Conservation (phyloP, 169 alveolate species). For the Eimeria sp. region DNA sequence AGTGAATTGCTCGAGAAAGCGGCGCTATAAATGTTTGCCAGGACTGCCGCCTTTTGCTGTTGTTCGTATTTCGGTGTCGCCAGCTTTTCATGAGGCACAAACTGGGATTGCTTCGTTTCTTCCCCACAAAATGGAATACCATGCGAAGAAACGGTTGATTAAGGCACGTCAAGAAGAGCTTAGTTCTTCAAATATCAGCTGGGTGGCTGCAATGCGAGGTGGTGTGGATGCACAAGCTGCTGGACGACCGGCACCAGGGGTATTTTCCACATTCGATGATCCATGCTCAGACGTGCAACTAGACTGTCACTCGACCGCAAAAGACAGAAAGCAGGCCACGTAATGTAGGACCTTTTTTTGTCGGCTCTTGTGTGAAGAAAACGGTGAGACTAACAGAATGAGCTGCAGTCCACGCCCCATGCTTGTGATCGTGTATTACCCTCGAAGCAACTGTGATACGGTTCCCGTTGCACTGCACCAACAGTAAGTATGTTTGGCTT, state of each 20-base stretch:
- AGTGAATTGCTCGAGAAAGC: not conserved
- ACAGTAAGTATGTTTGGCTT: not conserved
- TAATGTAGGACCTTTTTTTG: not conserved
- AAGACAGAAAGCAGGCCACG: not conserved
- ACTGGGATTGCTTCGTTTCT: too few relatives aligned
- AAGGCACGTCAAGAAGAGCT: not conserved
- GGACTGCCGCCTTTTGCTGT: not conserved
- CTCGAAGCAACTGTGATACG: not conserved
- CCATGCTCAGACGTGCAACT: not conserved
- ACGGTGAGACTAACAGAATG: not conserved
- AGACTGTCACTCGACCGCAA: not conserved
- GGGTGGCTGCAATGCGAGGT: not conserved
- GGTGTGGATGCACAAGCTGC: not conserved
- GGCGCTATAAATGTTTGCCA: not conserved
- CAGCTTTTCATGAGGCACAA: not conserved
- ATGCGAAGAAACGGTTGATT: not conserved
- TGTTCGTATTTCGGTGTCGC: not conserved
- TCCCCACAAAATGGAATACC: not conserved
- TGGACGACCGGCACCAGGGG: not conserved
- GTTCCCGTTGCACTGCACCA: not conserved
- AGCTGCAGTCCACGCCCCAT: not conserved
- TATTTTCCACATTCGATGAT: not conserved
- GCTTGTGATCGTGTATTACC: not conserved
- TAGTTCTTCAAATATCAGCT: not conserved
- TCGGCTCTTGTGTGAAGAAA: not conserved